These are phyloP conservation scores for Penicillium diatomitis DNA, from an alignment of 495 filamentous ascomycete species.

Conservation along the genomic window DNA sequence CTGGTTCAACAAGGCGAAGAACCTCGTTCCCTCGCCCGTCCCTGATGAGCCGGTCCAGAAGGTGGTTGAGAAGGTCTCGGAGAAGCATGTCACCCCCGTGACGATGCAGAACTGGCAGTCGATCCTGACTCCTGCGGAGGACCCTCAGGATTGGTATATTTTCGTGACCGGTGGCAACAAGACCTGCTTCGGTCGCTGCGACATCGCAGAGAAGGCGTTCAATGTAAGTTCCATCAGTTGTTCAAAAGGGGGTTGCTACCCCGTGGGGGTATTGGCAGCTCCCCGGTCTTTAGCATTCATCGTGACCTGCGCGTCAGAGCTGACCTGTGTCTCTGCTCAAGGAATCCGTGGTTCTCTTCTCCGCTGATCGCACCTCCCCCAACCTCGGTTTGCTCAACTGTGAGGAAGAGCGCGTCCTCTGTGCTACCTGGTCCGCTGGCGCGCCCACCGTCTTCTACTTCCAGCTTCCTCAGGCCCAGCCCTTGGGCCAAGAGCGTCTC, in stretches of 20 bases:
- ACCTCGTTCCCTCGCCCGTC: slow-evolving; percentile 48
- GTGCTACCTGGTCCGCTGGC: slow-evolving; percentile 69
- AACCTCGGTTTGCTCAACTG: slow-evolving; percentile 70
- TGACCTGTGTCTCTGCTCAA: slow-evolving; percentile 9
- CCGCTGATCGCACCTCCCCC: slow-evolving; percentile 55
- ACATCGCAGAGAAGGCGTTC: slow-evolving; percentile 42
- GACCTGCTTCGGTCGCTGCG: slow-evolving; percentile 68
- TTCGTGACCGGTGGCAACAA: slow-evolving; percentile 78
- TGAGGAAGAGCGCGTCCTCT: slow-evolving; percentile 69
- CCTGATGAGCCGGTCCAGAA: slow-evolving; percentile 41
- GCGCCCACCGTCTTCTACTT: slow-evolving; percentile 66
- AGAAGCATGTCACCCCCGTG: slow-evolving; percentile 50
- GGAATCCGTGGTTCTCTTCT: slow-evolving; percentile 61
- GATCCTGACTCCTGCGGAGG: slow-evolving; percentile 52
- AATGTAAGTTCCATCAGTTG: slow-evolving; percentile 32
- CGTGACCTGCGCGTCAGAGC: not conserved
- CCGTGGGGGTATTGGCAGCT: too few relatives aligned
- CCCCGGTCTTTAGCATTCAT: not conserved
- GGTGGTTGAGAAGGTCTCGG: slow-evolving; percentile 43
- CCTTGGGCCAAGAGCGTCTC: slow-evolving; percentile 26
- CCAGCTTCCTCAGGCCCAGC: slow-evolving; percentile 52
- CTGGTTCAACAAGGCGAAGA: slow-evolving; percentile 53
- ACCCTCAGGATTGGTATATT: slow-evolving; percentile 72
- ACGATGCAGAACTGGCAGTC: slow-evolving; percentile 65
- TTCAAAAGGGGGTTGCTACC: too few relatives aligned